phyloP scores from a whole-genome alignment of 2,329 filamentous ascomycete species.

The Apiospora rasikravindrae region DNA sequence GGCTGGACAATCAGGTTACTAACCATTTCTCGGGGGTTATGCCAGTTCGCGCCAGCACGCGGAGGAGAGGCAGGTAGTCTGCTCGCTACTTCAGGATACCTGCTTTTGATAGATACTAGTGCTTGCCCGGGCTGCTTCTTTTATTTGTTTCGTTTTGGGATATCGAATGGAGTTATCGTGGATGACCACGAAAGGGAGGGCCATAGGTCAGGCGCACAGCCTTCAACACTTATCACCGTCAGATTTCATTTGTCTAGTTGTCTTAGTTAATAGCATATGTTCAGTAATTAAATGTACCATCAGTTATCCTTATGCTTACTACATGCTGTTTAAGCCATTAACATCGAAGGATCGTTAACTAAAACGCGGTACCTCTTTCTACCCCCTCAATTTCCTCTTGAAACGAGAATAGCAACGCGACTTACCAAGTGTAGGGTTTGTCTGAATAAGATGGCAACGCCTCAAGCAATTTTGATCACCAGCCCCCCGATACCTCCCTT shows the following conservation, averaged over 20 bases:
- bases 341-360: background rate
- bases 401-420: background rate
- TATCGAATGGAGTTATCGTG: background rate
- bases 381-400: background rate
- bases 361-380: background rate
- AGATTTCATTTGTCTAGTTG: slow-evolving; percentile 11
- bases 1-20: background rate
- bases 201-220: background rate
- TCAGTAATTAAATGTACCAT: slow-evolving; percentile 11
- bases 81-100: background rate
- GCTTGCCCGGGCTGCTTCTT: background rate
- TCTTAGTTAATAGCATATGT: slow-evolving; percentile 3
- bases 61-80: background rate
- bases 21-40: slow-evolving; percentile 21
- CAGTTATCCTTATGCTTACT: background rate
- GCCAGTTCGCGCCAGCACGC: background rate
- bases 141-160: background rate
- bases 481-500: slow-evolving; percentile 51
- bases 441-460: background rate
- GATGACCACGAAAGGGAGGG: background rate
- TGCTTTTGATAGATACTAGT: background rate
- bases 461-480: slow-evolving; percentile 44
- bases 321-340: no score
- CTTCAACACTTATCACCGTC: background rate
- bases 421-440: no score